These are phyloP conservation scores for Candida pini DNA, from an alignment of 805 yeast species.

Conservation along the genomic window DNA sequence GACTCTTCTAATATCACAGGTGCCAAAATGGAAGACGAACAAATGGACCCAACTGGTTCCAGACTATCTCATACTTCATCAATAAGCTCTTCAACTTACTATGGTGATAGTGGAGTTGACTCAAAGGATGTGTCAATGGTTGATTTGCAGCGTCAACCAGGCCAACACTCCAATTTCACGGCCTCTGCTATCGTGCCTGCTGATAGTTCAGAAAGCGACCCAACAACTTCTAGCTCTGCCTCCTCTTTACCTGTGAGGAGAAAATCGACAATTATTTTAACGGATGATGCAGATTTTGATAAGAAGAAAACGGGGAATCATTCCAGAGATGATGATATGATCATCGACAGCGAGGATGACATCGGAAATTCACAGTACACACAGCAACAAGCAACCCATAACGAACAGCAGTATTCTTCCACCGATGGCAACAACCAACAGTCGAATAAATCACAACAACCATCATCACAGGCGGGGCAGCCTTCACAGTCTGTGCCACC, in stretches of 20 bases:
- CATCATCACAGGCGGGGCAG: not conserved
- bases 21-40: slow-evolving; percentile 5
- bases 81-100: slow-evolving; percentile 2
- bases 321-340: slow-evolving; percentile 25
- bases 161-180: slow-evolving; percentile 1
- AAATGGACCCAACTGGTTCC: slow-evolving; percentile 2
- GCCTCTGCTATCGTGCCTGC: slow-evolving; percentile 13
- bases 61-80: slow-evolving; percentile 3
- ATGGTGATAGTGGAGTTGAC: slow-evolving; percentile 8
- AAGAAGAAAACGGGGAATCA: slow-evolving; percentile 36
- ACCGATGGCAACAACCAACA: slow-evolving; percentile 1
- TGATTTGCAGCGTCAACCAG: slow-evolving; percentile 21
- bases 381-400: slow-evolving; percentile 6
- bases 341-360: slow-evolving; percentile 24
- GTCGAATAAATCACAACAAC: not conserved
- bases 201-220: not conserved
- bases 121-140: slow-evolving; percentile 32
- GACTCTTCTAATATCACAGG: not conserved
- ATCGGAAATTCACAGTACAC: slow-evolving; percentile 14
- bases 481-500: slow-evolving; percentile 2
- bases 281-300: slow-evolving; percentile 60
- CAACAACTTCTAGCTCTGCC: slow-evolving; percentile 1
- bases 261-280: slow-evolving; percentile 65
- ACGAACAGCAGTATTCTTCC: slow-evolving; percentile 4
- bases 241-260: slow-evolving; percentile 36